A percentile compares a stretch with the other conserved stretches of the same genome.
Evolutionary conservation across 192 early-diverging fungal species (phyloP).

Genomic region (Coemansia sp.): DNA sequence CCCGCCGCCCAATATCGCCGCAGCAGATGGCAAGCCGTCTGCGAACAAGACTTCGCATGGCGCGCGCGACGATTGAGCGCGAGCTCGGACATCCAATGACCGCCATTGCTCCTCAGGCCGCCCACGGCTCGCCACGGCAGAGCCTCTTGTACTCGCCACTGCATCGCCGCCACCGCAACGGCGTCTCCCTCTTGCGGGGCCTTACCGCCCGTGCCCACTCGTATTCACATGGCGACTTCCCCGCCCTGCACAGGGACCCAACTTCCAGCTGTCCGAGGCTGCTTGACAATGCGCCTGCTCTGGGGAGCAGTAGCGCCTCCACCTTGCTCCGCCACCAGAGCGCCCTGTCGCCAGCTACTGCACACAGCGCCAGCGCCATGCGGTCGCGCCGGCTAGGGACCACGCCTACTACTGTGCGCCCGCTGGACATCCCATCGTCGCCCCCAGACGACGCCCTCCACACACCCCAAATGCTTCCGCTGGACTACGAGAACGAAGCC

Average conservation of each 20-base stretch:
- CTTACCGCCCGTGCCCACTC: slow-evolving; percentile 30
- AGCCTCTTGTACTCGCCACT: background rate
- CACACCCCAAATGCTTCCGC: slow-evolving; percentile 19
- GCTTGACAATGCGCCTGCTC: background rate
- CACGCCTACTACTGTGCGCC: background rate
- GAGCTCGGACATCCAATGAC: slow-evolving; percentile 42
- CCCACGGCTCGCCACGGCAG: background rate
- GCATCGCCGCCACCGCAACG: slow-evolving; percentile 4
- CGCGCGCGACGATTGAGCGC: slow-evolving; percentile 28
- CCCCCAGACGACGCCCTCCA: slow-evolving; percentile 12
- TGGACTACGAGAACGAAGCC: slow-evolving; percentile 30
- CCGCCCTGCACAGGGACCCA: background rate
- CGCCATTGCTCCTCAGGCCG: slow-evolving; percentile 11
- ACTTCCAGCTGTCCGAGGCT: background rate
- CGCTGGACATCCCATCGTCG: slow-evolving; percentile 16
- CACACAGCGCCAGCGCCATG: background rate
- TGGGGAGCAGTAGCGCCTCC: background rate
- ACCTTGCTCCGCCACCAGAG: slow-evolving; percentile 13
- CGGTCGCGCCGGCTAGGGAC: background rate
- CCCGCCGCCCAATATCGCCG: background rate
- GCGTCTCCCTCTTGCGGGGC: background rate
- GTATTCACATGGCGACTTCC: slow-evolving; percentile 29
- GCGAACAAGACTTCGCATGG: slow-evolving; percentile 35
- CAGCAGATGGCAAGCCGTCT: slow-evolving; percentile 36
- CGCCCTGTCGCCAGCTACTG: slow-evolving; percentile 7